Base-by-base conservation (phyloP, 2,329 filamentous ascomycete genomes). In the Ceratocystiopsis sp. region DNA sequence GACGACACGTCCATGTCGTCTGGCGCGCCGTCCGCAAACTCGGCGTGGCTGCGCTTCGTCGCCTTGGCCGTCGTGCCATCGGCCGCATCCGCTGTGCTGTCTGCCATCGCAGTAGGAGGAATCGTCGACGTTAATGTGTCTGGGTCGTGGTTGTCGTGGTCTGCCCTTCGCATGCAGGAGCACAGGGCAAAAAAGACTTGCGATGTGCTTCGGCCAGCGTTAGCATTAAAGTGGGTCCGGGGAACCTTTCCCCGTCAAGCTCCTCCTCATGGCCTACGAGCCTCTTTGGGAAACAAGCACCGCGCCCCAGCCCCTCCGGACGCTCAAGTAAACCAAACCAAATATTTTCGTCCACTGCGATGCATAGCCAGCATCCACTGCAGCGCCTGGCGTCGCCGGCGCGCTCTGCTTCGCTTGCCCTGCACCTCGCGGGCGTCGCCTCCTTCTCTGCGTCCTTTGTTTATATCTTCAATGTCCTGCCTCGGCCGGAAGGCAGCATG, bases 371-470 rank as follows among this genome's bases (percentile, higher is more conserved):
- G 42, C 78, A 84, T 60, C 73, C 71, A 37, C 66, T 82, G 5
- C 80, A 85, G 59, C 67, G 77, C 35, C 61, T 84, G 17, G 55
- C 67, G 3, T 78, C 80, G 46, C 81, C 81, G 1, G 78, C 78
- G 2, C 71, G 71, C 46, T 69, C 69, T 36, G 52, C 73, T 45
- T 84, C 80, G 2, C 68, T 79, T 18, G 46, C 73, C 11, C 57
- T 84, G 37, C 81, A 86, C 57, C 57, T 66, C 3, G 48, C 62
- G 1, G 73, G 73, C 41, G 61, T 71, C 39, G 52, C 61, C 35
- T 74, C 69, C 8, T 76, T 76, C 52, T 50, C 58, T 17, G 64
- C 66, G 40, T 73, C 64, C 41, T 77, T 74, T 54, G 57, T 62
- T 46, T 74, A 69, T 51, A 60, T 77, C 3, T 51, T 56, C 15